Evolutionary conservation across 2,329 filamentous ascomycete genomes (phyloP).

Genomic region (Colletotrichum falcatum): DNA sequence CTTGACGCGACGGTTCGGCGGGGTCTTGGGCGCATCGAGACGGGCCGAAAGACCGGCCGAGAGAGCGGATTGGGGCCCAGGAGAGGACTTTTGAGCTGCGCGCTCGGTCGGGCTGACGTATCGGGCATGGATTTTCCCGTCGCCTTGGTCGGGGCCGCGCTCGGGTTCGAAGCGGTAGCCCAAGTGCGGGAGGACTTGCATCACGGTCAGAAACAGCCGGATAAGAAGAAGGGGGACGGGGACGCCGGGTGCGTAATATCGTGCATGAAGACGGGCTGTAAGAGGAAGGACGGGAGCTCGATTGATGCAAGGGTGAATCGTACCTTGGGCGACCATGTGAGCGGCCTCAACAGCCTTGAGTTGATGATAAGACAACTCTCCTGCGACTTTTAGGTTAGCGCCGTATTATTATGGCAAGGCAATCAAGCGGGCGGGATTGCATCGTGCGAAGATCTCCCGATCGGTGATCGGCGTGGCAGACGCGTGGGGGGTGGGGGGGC

Average conservation of each 20-base stretch:
- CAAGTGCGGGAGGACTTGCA: not conserved
- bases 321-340: slow-evolving; percentile 27
- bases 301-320: not conserved
- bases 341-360: slow-evolving; percentile 29
- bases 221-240: slow-evolving; percentile 22
- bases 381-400: slow-evolving; percentile 18
- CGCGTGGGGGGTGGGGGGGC: not conserved
- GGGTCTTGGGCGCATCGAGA: slow-evolving; percentile 18
- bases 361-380: slow-evolving; percentile 23
- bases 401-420: too few relatives aligned
- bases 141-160: not conserved
- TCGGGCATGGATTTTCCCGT: not conserved
- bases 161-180: not conserved
- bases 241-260: not conserved
- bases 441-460: slow-evolving; percentile 10
- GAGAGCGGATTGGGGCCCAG: not conserved
- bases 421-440: slow-evolving; percentile 3
- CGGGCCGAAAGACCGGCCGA: slow-evolving; percentile 8
- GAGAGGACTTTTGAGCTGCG: not conserved
- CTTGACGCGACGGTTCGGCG: slow-evolving; percentile 1
- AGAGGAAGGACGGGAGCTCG: not conserved
- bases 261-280: not conserved
- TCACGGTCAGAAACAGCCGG: slow-evolving; percentile 2
- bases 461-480: not conserved
- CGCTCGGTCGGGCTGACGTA: too few relatives aligned